Percentiles rank a stretch among this genome's conserved stretches.
Evolutionary conservation across 2,329 filamentous ascomycete genomes (phyloP).

Genomic region (Paramyrothecium roridum): DNA sequence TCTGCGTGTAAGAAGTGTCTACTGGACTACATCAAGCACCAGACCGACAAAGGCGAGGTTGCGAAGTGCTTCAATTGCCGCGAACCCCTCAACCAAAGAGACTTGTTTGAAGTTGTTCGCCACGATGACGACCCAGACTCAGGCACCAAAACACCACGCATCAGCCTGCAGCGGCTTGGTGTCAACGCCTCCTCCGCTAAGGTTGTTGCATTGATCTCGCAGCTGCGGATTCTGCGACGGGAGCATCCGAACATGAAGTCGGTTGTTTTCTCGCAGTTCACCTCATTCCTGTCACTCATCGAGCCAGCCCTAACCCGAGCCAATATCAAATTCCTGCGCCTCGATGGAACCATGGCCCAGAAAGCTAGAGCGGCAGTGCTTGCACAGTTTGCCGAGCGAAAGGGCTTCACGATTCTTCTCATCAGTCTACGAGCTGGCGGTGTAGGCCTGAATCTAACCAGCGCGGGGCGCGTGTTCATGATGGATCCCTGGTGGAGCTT

Average conservation of each 20-base stretch:
- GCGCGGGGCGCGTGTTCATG: slow-evolving; percentile 89
- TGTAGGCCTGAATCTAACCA: slow-evolving; percentile 89
- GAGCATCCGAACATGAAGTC: slow-evolving; percentile 73
- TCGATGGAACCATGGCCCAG: slow-evolving; percentile 89
- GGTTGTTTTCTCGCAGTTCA: slow-evolving; percentile 96
- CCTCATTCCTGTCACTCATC: slow-evolving; percentile 90
- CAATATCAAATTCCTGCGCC: slow-evolving; percentile 76
- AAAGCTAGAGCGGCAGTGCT: slow-evolving; percentile 79
- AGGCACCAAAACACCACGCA: slow-evolving; percentile 43
- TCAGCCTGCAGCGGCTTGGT: slow-evolving; percentile 59
- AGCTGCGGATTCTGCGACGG: slow-evolving; percentile 67
- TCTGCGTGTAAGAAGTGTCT: slow-evolving; percentile 93
- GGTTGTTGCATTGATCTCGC: slow-evolving; percentile 72
- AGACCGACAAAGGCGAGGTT: slow-evolving; percentile 70
- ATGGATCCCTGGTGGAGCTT: slow-evolving; percentile 99
- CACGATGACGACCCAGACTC: slow-evolving; percentile 61
- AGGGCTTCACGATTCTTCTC: slow-evolving; percentile 70
- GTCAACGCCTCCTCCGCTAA: slow-evolving; percentile 79
- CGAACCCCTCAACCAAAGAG: slow-evolving; percentile 73
- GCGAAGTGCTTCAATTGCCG: slow-evolving; percentile 91
- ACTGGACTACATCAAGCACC: slow-evolving; percentile 85
- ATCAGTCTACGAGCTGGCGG: slow-evolving; percentile 87
- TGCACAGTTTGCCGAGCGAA: slow-evolving; percentile 59
- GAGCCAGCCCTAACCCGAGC: slow-evolving; percentile 71
- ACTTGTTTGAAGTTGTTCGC: slow-evolving; percentile 88